Conservation (phyloP, 2,329 filamentous ascomycete species). For the Penicillium frequentans region DNA sequence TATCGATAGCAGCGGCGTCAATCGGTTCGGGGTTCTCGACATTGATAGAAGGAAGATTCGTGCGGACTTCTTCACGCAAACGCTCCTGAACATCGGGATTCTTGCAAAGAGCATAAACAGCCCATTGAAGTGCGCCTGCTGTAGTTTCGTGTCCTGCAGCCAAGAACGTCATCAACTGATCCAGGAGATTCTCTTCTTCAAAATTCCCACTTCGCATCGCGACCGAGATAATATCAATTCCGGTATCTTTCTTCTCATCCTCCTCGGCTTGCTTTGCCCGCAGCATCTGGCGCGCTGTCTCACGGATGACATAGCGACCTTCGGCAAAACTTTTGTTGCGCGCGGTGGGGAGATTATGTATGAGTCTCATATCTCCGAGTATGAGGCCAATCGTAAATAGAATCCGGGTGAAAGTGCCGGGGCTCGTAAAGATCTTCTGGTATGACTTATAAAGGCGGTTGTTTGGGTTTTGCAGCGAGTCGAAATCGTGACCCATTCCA, state of each 20-base stretch:
- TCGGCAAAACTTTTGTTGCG: conserved; percentile 65
- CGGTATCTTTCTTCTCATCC: conserved; percentile 29
- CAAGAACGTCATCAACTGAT: conserved; percentile 89
- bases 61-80: conserved; percentile 68
- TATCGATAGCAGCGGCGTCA: conserved; percentile 62
- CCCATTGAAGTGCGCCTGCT: conserved; percentile 73
- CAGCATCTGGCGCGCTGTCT: conserved; percentile 68
- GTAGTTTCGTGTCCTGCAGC: conserved; percentile 82
- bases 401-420: conserved; percentile 34
- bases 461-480: conserved; percentile 61
- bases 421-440: conserved; percentile 24
- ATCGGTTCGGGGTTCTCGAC: conserved; percentile 64
- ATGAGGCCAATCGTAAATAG: conserved; percentile 58
- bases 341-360: conserved; percentile 65
- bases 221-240: conserved; percentile 76
- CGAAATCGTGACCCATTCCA: conserved; percentile 70
- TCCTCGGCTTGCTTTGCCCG: conserved; percentile 61
- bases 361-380: conserved; percentile 64
- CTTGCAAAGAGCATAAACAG: conserved; percentile 66
- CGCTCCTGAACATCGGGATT: conserved; percentile 65
- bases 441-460: conserved; percentile 55
- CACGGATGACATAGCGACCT: conserved; percentile 61
- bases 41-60: conserved; percentile 55
- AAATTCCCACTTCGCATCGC: conserved; percentile 76
- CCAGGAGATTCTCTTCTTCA: conserved; percentile 74